Evolutionary conservation across 2,329 filamentous ascomycete genomes (phyloP), one percentile per base, ranked within the genome.

Genomic region (Cladophialophora bantiana): DNA sequence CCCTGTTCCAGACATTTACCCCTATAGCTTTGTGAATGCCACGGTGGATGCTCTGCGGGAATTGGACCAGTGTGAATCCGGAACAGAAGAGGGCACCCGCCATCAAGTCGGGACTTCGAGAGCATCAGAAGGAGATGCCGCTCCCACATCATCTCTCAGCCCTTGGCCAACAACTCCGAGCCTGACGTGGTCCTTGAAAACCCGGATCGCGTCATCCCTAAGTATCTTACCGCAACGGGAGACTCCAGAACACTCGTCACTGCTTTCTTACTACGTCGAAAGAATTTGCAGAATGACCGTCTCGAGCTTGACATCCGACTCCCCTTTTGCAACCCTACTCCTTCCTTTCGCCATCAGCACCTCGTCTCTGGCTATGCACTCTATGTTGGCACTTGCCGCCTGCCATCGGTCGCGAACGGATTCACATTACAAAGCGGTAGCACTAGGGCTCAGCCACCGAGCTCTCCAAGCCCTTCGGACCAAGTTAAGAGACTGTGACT

Each of bases 401-500:
- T 62, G 59, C n/a, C 64, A 66, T 59, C 64, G 64, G 12, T 62
- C 64, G 2, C 40, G 64, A 42, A 59, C 53, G 15, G 55, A 62
- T 42, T 13, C 12, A n/a, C 45, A 18, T 15, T 66, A 66, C 45
- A 62, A 62, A 42, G 18, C 53, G 35, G 56, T 26, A 7, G 64
- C 59, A 31, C 50, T 66, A 13, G 45, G 59, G 15, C 64, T 55
- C 12, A 55, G 42, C 26, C 59, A 66, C 53, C 13, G 35, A 4
- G 54, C 59, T 34, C 64, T 66, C n/a, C 53, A 75, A 12, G 78
- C 76, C 4, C 75, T 78, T 64, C 68, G 80, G 71, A 72, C 76
- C 52, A 59, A 35, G 68, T 48, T 67, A 2, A 59, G 60, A 36
- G 13, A 50, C 31, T 18, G 45, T 12, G 50, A 59, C 32, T 50